Evolutionary conservation across 1,139 yeast species (phyloP).

Genomic region (Torulaspora pretoriensis): DNA sequence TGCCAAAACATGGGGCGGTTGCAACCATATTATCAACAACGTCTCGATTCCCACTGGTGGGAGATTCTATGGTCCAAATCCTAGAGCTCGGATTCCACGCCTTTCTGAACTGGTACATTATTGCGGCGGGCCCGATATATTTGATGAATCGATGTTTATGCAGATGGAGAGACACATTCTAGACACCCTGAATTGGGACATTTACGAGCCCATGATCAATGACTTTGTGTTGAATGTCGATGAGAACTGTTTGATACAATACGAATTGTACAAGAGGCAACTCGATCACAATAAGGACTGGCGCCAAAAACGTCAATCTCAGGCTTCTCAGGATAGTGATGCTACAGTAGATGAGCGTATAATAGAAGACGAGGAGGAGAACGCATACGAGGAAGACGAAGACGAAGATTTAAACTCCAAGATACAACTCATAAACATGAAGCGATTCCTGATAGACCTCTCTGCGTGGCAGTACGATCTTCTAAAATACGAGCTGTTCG

Average conservation of each 20-base stretch:
- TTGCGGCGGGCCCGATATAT: slow-evolving; percentile 55
- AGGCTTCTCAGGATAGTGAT: slow-evolving; percentile 30
- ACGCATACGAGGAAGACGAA: slow-evolving; percentile 28
- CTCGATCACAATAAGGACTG: slow-evolving; percentile 30
- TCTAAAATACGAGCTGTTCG: slow-evolving; percentile 33
- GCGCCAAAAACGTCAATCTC: slow-evolving; percentile 25
- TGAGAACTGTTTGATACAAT: slow-evolving; percentile 40
- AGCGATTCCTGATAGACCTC: slow-evolving; percentile 34
- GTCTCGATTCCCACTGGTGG: slow-evolving; percentile 50
- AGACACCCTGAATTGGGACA: slow-evolving; percentile 58
- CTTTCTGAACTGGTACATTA: slow-evolving; percentile 54
- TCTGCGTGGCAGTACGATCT: slow-evolving; percentile 34
- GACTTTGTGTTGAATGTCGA: slow-evolving; percentile 46
- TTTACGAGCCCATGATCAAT: slow-evolving; percentile 54
- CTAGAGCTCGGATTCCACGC: slow-evolving; percentile 62
- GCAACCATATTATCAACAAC: slow-evolving; percentile 59
- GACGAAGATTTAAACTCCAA: slow-evolving; percentile 31
- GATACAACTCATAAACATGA: slow-evolving; percentile 33
- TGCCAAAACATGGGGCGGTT: slow-evolving; percentile 63
- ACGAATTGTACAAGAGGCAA: slow-evolving; percentile 38
- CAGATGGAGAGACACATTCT: slow-evolving; percentile 54
- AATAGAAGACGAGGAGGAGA: slow-evolving; percentile 13
- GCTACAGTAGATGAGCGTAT: slow-evolving; percentile 32
- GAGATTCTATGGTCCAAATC: slow-evolving; percentile 60
- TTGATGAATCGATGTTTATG: slow-evolving; percentile 57